These are phyloP conservation scores for Tuber indicum DNA, from an alignment of 495 filamentous ascomycete genomes.

Conservation along the genomic window DNA sequence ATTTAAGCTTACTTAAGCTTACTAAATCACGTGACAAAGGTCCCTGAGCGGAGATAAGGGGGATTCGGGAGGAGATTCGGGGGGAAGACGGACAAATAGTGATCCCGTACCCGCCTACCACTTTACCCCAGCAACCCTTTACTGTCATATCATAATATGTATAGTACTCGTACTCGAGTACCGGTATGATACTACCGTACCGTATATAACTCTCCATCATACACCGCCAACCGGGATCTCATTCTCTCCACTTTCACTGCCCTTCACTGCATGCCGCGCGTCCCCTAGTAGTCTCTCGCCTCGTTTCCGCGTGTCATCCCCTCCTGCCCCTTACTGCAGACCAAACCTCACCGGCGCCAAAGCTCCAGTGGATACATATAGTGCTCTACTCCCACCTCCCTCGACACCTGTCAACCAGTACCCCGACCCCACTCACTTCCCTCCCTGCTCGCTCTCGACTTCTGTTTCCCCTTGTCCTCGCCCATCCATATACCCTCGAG, in stretches of 20 bases:
- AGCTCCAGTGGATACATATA: not conserved
- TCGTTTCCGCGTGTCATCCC: not conserved
- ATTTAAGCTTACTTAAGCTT: not conserved
- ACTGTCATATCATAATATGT: too few species aligned
- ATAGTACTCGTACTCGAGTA: too few species aligned
- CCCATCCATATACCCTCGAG: constrained; percentile 22
- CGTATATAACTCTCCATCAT: not conserved
- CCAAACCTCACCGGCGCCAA: not conserved
- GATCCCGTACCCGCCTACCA: not conserved
- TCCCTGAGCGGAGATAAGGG: not conserved
- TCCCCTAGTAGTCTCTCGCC: not conserved
- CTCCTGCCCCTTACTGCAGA: not conserved
- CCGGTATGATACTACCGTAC: too few species aligned
- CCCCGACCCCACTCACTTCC: not conserved
- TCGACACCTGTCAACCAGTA: not conserved
- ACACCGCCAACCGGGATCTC: not conserved
- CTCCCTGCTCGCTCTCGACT: not conserved
- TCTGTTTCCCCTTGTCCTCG: not conserved
- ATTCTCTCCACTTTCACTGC: not conserved
- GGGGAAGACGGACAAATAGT: not conserved
- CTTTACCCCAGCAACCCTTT: not conserved
- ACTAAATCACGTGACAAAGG: not conserved
- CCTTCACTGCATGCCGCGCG: not conserved
- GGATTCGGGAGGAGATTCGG: not conserved
- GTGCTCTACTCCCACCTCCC: not conserved